phyloP scores from a whole-genome alignment of 2,329 filamentous ascomycete genomes.

The Fusarium sp. region DNA sequence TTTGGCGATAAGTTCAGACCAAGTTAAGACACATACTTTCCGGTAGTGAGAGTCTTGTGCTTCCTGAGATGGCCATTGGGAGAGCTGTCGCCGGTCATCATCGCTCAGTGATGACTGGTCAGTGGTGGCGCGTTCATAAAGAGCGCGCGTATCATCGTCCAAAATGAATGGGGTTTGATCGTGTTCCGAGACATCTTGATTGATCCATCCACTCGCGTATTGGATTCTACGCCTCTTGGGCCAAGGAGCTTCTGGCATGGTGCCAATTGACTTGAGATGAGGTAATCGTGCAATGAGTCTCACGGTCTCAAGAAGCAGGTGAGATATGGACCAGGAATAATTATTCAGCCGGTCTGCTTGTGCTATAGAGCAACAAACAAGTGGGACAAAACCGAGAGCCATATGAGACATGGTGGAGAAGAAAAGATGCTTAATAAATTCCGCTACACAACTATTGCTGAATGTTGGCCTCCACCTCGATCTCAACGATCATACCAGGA shows the following conservation, averaged over 20 bases:
- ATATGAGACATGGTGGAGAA: not conserved
- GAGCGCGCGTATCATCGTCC: not conserved
- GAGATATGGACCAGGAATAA: not conserved
- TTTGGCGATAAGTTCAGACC: not conserved
- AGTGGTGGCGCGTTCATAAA: not conserved
- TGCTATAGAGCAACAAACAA: not conserved
- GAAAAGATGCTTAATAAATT: not conserved
- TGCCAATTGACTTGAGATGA: not conserved
- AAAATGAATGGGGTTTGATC: not conserved
- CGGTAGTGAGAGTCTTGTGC: not conserved
- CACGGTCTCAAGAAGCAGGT: not conserved
- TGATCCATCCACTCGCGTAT: not conserved
- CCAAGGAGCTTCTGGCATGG: not conserved
- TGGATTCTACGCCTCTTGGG: not conserved
- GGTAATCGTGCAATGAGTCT: not conserved
- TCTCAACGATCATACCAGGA: constrained; percentile 67
- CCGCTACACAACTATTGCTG: not conserved
- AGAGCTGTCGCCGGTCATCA: not conserved
- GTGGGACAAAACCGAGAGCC: not conserved
- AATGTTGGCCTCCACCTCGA: constrained; percentile 63
- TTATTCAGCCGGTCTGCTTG: too few relatives aligned
- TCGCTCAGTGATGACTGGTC: not conserved
- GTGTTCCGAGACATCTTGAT: not conserved
- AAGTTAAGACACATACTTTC: not conserved
- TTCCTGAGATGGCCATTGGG: too few relatives aligned